Evolutionary conservation across 345 rosid species (phyloP).

Genomic region (Gynandropsis gynandra): DNA sequence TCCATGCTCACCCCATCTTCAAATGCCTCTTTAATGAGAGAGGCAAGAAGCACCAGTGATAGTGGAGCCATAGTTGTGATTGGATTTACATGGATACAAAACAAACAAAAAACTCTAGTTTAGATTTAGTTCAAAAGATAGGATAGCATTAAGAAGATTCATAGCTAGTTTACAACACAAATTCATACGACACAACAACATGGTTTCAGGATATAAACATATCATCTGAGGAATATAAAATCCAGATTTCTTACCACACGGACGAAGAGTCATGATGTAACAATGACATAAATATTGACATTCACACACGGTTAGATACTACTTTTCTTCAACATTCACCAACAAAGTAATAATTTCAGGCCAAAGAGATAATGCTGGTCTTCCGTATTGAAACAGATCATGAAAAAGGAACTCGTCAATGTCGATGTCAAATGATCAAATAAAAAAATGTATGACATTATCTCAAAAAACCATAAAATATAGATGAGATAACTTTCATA

Average conservation of each 20-base stretch:
- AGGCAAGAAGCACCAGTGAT: conserved; percentile 77
- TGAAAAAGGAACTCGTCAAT: background rate
- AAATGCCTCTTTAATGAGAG: conserved; percentile 88
- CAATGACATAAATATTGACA: background rate
- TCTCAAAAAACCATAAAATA: too few species aligned
- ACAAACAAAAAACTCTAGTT: conserved; percentile 22
- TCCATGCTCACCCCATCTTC: conserved; percentile 71
- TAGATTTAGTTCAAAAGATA: background rate
- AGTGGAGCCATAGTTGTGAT: conserved; percentile 80
- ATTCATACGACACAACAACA: too few species aligned
- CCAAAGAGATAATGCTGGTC: background rate
- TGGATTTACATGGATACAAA: conserved; percentile 84
- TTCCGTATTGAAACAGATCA: background rate
- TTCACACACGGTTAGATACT: conserved; percentile 5
- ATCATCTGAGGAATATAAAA: background rate
- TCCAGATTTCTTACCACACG: background rate
- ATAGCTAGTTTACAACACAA: too few species aligned
- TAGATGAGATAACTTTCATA: too few species aligned
- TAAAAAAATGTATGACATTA: background rate
- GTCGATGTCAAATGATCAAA: background rate
- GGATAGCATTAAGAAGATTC: too few species aligned
- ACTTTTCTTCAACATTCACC: background rate
- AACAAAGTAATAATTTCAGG: background rate
- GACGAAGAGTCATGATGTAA: background rate
- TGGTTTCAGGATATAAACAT: too few species aligned